Base-by-base conservation (phyloP, 1,284 basidiomycete genomes). In the Ustilago curta region DNA sequence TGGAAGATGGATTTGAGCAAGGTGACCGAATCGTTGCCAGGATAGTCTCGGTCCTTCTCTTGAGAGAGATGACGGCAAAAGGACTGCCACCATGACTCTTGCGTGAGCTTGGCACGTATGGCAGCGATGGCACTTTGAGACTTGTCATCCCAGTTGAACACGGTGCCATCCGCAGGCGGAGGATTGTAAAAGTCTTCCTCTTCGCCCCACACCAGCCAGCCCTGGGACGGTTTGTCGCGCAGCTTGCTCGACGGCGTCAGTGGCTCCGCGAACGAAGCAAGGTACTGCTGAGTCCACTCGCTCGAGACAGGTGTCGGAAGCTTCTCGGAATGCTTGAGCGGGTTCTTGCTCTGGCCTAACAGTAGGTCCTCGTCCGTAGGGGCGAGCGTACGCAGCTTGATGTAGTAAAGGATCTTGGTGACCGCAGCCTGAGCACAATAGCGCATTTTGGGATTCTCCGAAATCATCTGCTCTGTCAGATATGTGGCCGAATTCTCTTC, bases 301-400 rank as follows among this genome's bases (percentile, higher is more conserved):
- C 73, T 77, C 8, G 81, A 72, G 0, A 81, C 77, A 2, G 79
- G 84, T 18, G 42, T 53, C 8, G 81, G 78, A 43, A 84, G 50
- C 40, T 60, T 55, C 27, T 73, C 75, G 23, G 63, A 87, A 49
- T 86, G 87, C 51, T 88, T 87, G 37, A 95, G 87, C 2, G 93
- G 93, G 85, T 92, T 95, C 44, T 82, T 87, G 88, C 92, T 92
- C 84, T 92, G 90, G 73, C 92, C 91, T 19, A 91, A 86, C 90
- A 94, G 92, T 8, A 97, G 88, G 55, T 92, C 90, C 40, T 91
- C 89, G 8, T 87, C 87, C 2, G 81, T 89, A 62, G 87, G 87
- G 32, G 91, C 89, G 70, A 93, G 92, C 7, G 93, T 92, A 45
- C 95, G 90, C 54, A 95, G 89, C 86, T 97, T 96, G 85, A 95